These are phyloP conservation scores for Cotoneaster glaucophyllus DNA, from an alignment of 306 rosid genomes.

Conservation along the genomic window DNA sequence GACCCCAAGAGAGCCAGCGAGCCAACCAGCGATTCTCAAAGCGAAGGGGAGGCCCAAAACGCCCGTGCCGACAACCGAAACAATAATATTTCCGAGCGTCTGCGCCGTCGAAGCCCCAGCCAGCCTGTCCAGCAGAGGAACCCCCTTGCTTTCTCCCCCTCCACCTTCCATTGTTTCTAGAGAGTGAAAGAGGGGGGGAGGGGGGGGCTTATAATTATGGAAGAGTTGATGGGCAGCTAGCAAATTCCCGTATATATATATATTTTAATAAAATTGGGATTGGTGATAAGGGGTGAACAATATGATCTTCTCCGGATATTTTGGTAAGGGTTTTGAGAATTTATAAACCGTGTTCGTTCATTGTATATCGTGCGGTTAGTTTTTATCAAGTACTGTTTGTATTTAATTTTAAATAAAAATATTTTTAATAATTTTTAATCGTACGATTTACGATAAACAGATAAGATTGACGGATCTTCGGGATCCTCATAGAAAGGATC, in stretches of 20 bases:
- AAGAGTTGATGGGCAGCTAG: background rate
- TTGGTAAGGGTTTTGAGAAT: rapidly evolving
- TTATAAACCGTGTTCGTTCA: too few relatives aligned
- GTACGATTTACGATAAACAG: rapidly evolving
- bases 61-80: constrained; percentile 80
- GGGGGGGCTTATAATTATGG: background rate
- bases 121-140: constrained; percentile 37
- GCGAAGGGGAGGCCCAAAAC: constrained; percentile 81
- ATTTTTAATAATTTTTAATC: too few relatives aligned
- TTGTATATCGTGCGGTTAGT: rapidly evolving
- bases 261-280: too few relatives aligned
- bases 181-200: background rate
- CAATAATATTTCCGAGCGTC: constrained; percentile 71
- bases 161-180: constrained; percentile 27
- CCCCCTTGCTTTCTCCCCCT: constrained; percentile 5
- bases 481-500: rapidly evolving
- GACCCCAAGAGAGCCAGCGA: constrained; percentile 67
- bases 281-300: too few relatives aligned
- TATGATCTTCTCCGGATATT: too few relatives aligned
- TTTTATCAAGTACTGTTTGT: too few relatives aligned
- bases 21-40: constrained; percentile 75
- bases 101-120: constrained; percentile 44
- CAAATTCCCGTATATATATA: background rate
- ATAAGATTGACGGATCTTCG: rapidly evolving
- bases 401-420: too few relatives aligned